These are phyloP conservation scores for Dioscorea dumetorum DNA, from an alignment of 106 monocot species.

Conservation along the genomic window DNA sequence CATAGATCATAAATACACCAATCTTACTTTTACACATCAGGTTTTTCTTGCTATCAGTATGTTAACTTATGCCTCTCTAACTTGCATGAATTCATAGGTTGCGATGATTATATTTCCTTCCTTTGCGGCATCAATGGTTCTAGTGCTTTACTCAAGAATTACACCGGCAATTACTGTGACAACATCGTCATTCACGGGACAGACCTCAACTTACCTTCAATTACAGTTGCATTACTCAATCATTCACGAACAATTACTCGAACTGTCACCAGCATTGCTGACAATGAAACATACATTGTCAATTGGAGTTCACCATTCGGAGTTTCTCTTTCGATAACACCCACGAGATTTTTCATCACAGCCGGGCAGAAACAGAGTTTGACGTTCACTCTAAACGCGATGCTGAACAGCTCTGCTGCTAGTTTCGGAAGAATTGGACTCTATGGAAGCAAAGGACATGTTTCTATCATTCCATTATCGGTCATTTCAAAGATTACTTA, in stretches of 20 bases:
- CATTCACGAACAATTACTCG: conserved; percentile 53
- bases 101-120: conserved; percentile 67
- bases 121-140: conserved; percentile 89
- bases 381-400: conserved; percentile 55
- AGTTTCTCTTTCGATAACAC: conserved; percentile 52
- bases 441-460: conserved; percentile 71
- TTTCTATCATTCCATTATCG: conserved; percentile 48
- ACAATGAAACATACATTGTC: conserved; percentile 51
- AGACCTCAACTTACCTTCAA: conserved; percentile 86
- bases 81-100: conserved; percentile 32
- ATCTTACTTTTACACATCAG: too few relatives aligned
- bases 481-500: conserved; percentile 61
- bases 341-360: conserved; percentile 46
- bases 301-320: conserved; percentile 74
- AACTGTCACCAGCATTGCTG: conserved; percentile 60
- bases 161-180: conserved; percentile 56
- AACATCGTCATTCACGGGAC: conserved; percentile 29
- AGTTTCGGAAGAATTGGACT: conserved; percentile 80
- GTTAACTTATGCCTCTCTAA: too few relatives aligned
- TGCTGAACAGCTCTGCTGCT: conserved; percentile 55
- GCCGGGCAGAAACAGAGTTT: conserved; percentile 46
- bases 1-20: too few relatives aligned
- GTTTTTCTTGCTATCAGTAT: too few relatives aligned
- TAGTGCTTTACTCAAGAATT: conserved; percentile 58
- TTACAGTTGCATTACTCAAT: conserved; percentile 67